phyloP scores from a whole-genome alignment of 257 asterid genomes.

The Hygrophila difformis region DNA sequence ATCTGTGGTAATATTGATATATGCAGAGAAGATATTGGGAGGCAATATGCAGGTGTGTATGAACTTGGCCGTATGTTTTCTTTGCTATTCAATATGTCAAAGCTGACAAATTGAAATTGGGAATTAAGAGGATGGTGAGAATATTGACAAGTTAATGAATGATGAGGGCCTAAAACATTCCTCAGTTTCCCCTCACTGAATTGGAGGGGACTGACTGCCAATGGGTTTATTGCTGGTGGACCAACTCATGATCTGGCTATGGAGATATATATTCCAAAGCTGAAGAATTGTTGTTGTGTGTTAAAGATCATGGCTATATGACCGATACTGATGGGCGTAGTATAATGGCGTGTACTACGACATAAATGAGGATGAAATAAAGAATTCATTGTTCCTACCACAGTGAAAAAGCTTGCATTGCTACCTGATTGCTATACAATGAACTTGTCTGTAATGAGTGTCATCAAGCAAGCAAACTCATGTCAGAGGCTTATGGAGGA shows the following conservation, averaged over 20 bases:
- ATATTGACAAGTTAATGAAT: slow-evolving; percentile 64
- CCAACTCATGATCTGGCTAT: slow-evolving; percentile 49
- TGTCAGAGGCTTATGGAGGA: slow-evolving; percentile 47
- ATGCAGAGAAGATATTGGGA: slow-evolving; percentile 70
- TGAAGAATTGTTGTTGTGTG: slow-evolving; percentile 47
- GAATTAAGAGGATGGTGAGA: slow-evolving; percentile 71
- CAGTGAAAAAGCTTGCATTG: slow-evolving; percentile 83
- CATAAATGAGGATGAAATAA: slow-evolving; percentile 50
- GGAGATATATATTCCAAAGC: slow-evolving; percentile 54
- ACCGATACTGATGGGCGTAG: slow-evolving; percentile 45
- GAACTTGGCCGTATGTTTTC: slow-evolving; percentile 55
- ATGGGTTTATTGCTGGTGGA: slow-evolving; percentile 70
- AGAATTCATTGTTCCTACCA: slow-evolving; percentile 57
- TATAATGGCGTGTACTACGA: slow-evolving; percentile 28
- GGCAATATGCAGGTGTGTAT: slow-evolving; percentile 57
- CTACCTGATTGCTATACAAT: slow-evolving; percentile 52
- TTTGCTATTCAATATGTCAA: slow-evolving; percentile 66
- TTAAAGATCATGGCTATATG: slow-evolving; percentile 45
- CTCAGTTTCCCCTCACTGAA: slow-evolving; percentile 59
- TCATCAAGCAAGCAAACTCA: slow-evolving; percentile 59
- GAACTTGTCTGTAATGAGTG: slow-evolving; percentile 68
- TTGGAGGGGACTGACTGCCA: slow-evolving; percentile 42
- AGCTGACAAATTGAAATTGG: slow-evolving; percentile 61
- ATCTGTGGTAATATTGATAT: slow-evolving; percentile 55
- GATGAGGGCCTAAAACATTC: slow-evolving; percentile 72